phyloP scores from a whole-genome alignment of 2,329 filamentous ascomycete species.

The Colletotrichum tanaceti region DNA sequence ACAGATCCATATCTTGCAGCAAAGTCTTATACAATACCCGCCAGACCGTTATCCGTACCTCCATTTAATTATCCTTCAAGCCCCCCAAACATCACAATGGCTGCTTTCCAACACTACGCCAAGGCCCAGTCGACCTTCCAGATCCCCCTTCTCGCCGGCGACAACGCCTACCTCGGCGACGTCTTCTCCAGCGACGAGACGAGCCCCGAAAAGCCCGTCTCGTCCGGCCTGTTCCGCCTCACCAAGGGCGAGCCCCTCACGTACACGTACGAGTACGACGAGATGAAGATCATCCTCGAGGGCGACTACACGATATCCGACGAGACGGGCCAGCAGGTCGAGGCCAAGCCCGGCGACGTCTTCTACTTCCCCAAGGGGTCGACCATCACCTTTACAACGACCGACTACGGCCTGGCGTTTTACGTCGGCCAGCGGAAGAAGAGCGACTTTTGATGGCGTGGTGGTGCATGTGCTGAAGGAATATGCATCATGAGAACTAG shows the following conservation, averaged over 20 bases:
- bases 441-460: constrained; percentile 43
- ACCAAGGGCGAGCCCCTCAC: constrained; percentile 75
- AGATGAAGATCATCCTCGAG: constrained; percentile 80
- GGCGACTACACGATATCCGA: constrained; percentile 74
- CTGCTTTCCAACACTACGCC: constrained; percentile 63
- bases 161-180: constrained; percentile 76
- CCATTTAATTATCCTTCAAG: neutral
- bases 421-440: constrained; percentile 59
- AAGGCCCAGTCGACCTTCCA: constrained; percentile 71
- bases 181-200: constrained; percentile 66
- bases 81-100: constrained; percentile 46
- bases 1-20: neutral
- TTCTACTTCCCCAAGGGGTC: constrained; percentile 76
- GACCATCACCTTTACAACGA: constrained; percentile 74
- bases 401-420: constrained; percentile 70
- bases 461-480: too few relatives aligned
- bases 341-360: constrained; percentile 71
- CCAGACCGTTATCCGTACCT: too few relatives aligned
- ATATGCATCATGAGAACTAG: too few relatives aligned
- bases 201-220: constrained; percentile 69
- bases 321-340: constrained; percentile 69
- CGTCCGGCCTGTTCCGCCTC: constrained; percentile 73
- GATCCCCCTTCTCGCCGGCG: constrained; percentile 73
- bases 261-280: constrained; percentile 77
- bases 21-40: neutral